Percentiles rank a stretch among this genome's conserved stretches.
Conservation (phyloP, 2,329 filamentous ascomycete species). For the Aschersonia sp. region DNA sequence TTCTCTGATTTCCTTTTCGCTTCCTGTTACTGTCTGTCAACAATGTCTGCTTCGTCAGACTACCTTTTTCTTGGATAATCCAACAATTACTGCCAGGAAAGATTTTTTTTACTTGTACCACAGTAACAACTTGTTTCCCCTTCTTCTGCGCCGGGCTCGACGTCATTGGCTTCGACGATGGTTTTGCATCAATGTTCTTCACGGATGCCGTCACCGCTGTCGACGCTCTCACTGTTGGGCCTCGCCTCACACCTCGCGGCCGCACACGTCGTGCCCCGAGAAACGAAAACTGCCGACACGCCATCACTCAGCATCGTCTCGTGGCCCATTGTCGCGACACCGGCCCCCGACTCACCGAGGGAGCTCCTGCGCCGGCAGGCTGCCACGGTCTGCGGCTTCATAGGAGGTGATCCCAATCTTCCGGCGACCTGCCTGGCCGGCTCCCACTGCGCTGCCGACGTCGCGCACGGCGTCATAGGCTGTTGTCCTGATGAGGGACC, state of each 20-base stretch:
- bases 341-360: conserved; percentile 19
- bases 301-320: conserved; percentile 20
- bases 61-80: neutral
- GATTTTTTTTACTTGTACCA: neutral
- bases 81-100: neutral
- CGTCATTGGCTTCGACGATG: neutral
- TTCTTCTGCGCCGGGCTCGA: neutral
- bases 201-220: neutral
- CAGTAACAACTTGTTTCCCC: neutral
- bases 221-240: conserved; percentile 19
- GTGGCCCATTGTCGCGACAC: conserved; percentile 19
- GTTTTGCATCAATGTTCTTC: neutral
- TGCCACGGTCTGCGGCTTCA: conserved; percentile 44
- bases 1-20: neutral
- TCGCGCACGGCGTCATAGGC: conserved; percentile 32
- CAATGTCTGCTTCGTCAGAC: neutral
- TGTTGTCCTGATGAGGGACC: conserved; percentile 37
- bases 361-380: conserved; percentile 25
- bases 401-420: conserved; percentile 34
- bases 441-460: conserved; percentile 42
- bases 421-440: conserved; percentile 42
- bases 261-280: conserved; percentile 24
- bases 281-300: conserved; percentile 21
- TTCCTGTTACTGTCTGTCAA: neutral
- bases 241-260: conserved; percentile 15